Base-by-base conservation (phyloP, 2,329 filamentous ascomycete genomes). In the Curvularia lunata region DNA sequence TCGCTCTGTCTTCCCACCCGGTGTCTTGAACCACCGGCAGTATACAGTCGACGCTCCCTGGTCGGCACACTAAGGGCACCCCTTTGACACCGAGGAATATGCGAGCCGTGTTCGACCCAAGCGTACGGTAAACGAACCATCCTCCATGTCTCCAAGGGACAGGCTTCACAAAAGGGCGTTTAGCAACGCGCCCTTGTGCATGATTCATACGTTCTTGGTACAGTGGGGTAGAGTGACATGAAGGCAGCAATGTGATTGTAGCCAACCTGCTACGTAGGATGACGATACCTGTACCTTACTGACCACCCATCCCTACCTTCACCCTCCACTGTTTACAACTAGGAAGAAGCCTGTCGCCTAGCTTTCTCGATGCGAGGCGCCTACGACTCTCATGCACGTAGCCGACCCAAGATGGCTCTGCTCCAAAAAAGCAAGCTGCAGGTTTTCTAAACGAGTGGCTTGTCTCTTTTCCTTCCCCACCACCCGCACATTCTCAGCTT, bases 61-160 rank as follows among this genome's bases (percentile, higher is more conserved):
- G 34, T 51, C 49, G 47, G 50, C 45, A 54, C 54, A 45, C 43
- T 25, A 52, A 57, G 54, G 54, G 50, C 46, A 41, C 30, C 45
- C 54, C 50, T 57, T 57, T 54, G 54, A 19, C 32, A 37, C 40
- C 30, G 23, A 52, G 38, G 30, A 32, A 57, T 48, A 56, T 46
- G 41, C 45, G 43, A 52, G 42, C 49, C 49, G 48, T 56, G 50
- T 54, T 27, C 30, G 48, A 57, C 50, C 50, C 54, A 54, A 40
- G 37, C 8, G 21, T 13, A 21, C 30, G 54, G 50, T 54, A 57
- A 53, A 48, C 32, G 12, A 13, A 51, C 8, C 30, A 27, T 40
- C 51, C 19, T 56, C 34, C 32, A 52, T n/a, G 9, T 46, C 41
- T 32, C 37, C 53, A 52, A 46, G 53, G 48, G 18, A 51, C 10